Evolutionary conservation across 148 eudicot species (phyloP).

Genomic region (Heliamphora exappendiculata): DNA sequence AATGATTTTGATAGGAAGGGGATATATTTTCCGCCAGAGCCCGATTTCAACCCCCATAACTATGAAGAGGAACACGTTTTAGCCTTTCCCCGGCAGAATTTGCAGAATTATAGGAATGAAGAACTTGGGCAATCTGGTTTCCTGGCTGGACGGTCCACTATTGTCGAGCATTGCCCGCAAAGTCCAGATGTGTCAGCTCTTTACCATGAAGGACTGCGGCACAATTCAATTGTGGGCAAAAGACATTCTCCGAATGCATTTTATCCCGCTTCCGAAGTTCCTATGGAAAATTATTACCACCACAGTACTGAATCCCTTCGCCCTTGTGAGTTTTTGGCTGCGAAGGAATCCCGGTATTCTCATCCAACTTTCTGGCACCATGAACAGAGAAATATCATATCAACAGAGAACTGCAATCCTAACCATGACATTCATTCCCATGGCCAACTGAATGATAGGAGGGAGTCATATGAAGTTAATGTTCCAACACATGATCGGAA

Average conservation of each 20-base stretch:
- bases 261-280: conserved; percentile 10
- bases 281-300: conserved; percentile 2
- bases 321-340: neutral
- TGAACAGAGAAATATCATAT: conserved; percentile 21
- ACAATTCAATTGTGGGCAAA: neutral
- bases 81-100: neutral
- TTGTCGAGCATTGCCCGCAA: conserved; percentile 12
- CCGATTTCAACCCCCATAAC: neutral
- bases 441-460: conserved; percentile 20
- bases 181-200: neutral
- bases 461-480: conserved; percentile 23
- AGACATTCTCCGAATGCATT: neutral
- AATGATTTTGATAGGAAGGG: conserved; percentile 7
- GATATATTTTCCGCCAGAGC: neutral
- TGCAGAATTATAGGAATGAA: conserved; percentile 11
- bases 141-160: too few relatives aligned
- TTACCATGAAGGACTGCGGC: conserved; percentile 13
- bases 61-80: conserved; percentile 7
- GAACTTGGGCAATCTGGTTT: conserved; percentile 16
- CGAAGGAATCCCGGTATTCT: conserved; percentile 8
- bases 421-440: conserved; percentile 26
- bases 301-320: neutral
- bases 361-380: conserved; percentile 7
- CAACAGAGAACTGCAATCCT: conserved; percentile 11
- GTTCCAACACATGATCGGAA: conserved; percentile 17